Conservation (phyloP, 208 protist genomes). For the Leishmania mexicana region DNA sequence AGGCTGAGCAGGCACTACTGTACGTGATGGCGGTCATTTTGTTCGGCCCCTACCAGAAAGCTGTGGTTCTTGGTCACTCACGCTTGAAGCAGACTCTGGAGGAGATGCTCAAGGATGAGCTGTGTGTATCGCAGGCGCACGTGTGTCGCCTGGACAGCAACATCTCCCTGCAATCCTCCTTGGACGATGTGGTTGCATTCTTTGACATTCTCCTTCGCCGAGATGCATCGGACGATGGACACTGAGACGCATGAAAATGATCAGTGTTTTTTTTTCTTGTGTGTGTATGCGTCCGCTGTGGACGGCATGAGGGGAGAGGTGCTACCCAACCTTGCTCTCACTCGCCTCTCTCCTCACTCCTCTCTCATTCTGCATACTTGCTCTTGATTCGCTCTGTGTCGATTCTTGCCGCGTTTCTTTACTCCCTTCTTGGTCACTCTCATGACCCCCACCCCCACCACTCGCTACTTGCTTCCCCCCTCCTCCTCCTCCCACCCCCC, state of each 20-base stretch:
- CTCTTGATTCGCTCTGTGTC: not conserved
- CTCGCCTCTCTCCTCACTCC: slow-evolving; percentile 15
- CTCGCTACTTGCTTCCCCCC: not conserved
- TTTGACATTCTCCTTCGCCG: slow-evolving; percentile 55
- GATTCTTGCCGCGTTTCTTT: not conserved
- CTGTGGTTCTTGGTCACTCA: slow-evolving; percentile 42
- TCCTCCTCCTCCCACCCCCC: not conserved
- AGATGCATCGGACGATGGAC: not conserved
- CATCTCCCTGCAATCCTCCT: slow-evolving; percentile 49
- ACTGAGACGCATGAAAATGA: not conserved
- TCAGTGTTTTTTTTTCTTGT: not conserved
- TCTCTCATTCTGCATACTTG: not conserved
- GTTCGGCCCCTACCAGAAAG: slow-evolving; percentile 66
- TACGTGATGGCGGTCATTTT: slow-evolving; percentile 73
- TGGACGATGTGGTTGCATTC: slow-evolving; percentile 58
- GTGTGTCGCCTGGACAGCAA: slow-evolving; percentile 66
- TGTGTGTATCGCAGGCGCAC: slow-evolving; percentile 54
- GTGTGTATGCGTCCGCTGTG: not conserved
- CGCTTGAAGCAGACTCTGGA: slow-evolving; percentile 38
- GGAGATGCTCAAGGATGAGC: slow-evolving; percentile 45
- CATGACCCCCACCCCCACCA: not conserved
- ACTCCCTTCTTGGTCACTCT: not conserved
- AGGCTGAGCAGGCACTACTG: slow-evolving; percentile 45
- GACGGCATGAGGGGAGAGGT: not conserved
- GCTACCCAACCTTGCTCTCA: not conserved